Percentiles rank a stretch among this genome's conserved stretches.
Conservation (phyloP, 2,329 filamentous ascomycete genomes). For the Cercospora beticola region DNA sequence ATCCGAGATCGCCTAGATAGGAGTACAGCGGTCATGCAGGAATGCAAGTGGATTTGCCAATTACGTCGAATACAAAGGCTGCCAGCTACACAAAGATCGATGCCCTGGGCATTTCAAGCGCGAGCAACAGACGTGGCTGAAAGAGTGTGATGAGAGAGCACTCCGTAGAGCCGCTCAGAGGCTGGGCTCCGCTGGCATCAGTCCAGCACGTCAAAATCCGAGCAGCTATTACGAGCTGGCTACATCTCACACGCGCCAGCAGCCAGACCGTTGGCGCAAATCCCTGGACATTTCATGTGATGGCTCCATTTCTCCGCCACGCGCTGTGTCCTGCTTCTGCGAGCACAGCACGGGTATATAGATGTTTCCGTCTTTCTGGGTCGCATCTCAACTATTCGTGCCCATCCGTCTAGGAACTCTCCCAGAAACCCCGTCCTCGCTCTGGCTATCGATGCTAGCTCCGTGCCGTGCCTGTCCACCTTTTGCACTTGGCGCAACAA, state of each 20-base stretch:
- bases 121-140: slow-evolving; percentile 5
- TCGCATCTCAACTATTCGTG: slow-evolving; percentile 2
- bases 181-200: not conserved
- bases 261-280: slow-evolving; percentile 14
- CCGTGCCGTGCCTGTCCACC: not conserved
- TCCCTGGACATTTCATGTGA: slow-evolving; percentile 21
- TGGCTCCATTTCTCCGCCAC: slow-evolving; percentile 10
- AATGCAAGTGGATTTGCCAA: slow-evolving; percentile 4
- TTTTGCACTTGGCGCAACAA: not conserved
- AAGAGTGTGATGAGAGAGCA: not conserved
- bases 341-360: slow-evolving; percentile 26
- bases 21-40: not conserved
- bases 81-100: slow-evolving; percentile 3
- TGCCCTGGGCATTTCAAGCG: not conserved
- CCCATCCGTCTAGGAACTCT: slow-evolving; percentile 6
- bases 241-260: slow-evolving; percentile 4
- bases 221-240: slow-evolving; percentile 2
- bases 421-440: not conserved
- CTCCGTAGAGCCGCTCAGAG: slow-evolving; percentile 4
- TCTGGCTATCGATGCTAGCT: not conserved
- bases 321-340: slow-evolving; percentile 13
- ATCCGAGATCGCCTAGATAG: not conserved
- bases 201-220: not conserved
- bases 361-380: slow-evolving; percentile 19
- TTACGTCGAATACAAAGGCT: slow-evolving; percentile 12